Base-by-base conservation (phyloP, 495 filamentous ascomycete genomes). In the Penicillium simplicissimum region DNA sequence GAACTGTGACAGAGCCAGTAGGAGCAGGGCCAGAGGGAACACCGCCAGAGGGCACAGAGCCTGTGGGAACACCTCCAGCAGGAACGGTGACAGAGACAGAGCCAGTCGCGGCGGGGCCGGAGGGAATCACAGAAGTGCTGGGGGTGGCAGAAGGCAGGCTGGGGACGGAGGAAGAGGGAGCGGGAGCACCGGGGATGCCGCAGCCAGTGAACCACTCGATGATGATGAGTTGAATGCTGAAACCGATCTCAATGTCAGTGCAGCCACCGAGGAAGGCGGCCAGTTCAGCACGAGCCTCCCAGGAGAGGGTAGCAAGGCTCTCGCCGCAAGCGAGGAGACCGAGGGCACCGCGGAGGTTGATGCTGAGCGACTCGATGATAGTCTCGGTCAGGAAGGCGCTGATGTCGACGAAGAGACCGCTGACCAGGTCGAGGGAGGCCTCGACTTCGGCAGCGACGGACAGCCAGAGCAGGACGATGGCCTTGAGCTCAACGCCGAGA, bases 401-500 rank as follows among this genome's bases (percentile, higher is more conserved):
- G 53, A 81, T 65, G 37, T 76, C 67, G 33, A 55, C 52, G 35
- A 72, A 45, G 51, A 79, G 64, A 43, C 68, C 67, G 47, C 62
- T 48, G 52, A 67, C 66, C 31, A 79, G 51, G 63, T 68, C 67
- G 36, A 73, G 52, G 31, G 69, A 70, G 56, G 65, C 68, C 15
- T 76, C 72, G 37, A 52, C 68, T 25, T 65, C 63, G 28, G 71
- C 73, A 52, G 55, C 69, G 34, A 79, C 66, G 10, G 76, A 76
- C 52, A 81, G 67, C 78, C 78, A 81, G 67, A 77, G 67, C 23
- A 76, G 51, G 45, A 81, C 64, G 34, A 76, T 67, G 37, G 74
- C 67, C 78, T 81, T 79, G 33, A 79, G 69, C 53, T 80, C 72
- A 55, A 67, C 75, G 47, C 74, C 74, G 21, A 81, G 73, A 28